phyloP scores from a whole-genome alignment of 257 asterid genomes.

The Solanum tarijense region DNA sequence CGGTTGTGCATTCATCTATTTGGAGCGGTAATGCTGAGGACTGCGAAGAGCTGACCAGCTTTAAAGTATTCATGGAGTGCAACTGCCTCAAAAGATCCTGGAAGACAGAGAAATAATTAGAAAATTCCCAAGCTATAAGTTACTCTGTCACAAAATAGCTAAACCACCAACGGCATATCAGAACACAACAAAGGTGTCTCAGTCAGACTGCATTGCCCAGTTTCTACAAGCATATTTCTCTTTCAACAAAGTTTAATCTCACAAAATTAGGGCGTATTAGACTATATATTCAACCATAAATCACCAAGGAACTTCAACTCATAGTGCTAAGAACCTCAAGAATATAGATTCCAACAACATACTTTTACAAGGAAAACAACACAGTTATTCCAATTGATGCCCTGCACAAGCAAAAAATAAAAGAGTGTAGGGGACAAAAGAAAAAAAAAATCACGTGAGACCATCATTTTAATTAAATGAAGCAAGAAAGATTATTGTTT shows the following conservation, averaged over 20 bases:
- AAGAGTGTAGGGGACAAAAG: background rate
- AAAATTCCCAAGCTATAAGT: background rate
- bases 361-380: background rate
- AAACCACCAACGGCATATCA: background rate
- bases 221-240: background rate
- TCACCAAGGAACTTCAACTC: background rate
- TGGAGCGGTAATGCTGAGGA: slow-evolving; percentile 24
- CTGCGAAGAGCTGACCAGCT: slow-evolving; percentile 36
- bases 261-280: background rate
- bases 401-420: background rate
- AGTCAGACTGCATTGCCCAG: background rate
- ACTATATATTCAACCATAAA: background rate
- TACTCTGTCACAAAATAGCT: background rate
- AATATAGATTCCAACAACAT: background rate
- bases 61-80: slow-evolving; percentile 37
- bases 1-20: slow-evolving; percentile 17
- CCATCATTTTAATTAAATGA: background rate
- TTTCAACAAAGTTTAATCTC: background rate
- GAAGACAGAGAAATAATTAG: background rate
- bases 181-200: background rate
- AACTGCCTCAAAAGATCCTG: slow-evolving; percentile 81
- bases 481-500: slow-evolving; percentile 8
- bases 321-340: background rate
- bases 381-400: background rate
- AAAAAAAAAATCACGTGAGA: background rate